Evolutionary conservation across 2,329 filamentous ascomycete genomes (phyloP).

Genomic region (Tricladium varicosporioides): DNA sequence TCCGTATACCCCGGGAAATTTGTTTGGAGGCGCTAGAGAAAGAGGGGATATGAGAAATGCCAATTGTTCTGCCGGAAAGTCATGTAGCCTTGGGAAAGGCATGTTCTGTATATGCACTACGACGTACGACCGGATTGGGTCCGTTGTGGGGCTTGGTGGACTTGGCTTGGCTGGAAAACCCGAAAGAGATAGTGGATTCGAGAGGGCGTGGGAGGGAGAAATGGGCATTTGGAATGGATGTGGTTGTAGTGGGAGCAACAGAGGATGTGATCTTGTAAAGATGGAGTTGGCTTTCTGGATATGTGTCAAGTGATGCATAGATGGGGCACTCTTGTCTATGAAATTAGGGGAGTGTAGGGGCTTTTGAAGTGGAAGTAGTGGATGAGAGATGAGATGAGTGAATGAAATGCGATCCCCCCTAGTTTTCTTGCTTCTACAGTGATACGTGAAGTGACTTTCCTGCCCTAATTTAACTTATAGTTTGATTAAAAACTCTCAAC

Average conservation of each 20-base stretch:
- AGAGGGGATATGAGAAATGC: not conserved
- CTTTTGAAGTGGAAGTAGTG: not conserved
- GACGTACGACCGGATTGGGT: slow-evolving; percentile 23
- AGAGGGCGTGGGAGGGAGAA: slow-evolving; percentile 5
- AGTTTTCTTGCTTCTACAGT: too few species aligned
- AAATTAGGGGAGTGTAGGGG: slow-evolving; percentile 22
- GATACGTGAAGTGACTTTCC: too few species aligned
- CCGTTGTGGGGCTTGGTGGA: slow-evolving; percentile 14
- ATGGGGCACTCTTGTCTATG: not conserved
- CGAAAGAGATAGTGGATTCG: slow-evolving; percentile 5
- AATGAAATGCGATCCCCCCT: slow-evolving; percentile 24
- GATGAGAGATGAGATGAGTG: slow-evolving; percentile 10
- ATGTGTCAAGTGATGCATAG: slow-evolving; percentile 19
- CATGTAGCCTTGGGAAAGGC: slow-evolving; percentile 9
- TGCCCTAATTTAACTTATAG: too few species aligned
- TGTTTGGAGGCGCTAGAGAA: too few species aligned
- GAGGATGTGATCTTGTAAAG: slow-evolving; percentile 9
- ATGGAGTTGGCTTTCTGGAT: slow-evolving; percentile 9
- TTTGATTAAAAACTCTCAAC: too few species aligned
- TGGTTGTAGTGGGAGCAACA: not conserved
- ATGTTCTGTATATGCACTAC: slow-evolving; percentile 10
- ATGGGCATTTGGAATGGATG: too few species aligned
- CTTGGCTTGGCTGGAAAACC: not conserved
- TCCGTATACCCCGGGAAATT: too few species aligned
- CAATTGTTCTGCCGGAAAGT: slow-evolving; percentile 5